These are phyloP conservation scores for Eutypella sp. DNA, from an alignment of 2,329 filamentous ascomycete species.

Conservation along the genomic window DNA sequence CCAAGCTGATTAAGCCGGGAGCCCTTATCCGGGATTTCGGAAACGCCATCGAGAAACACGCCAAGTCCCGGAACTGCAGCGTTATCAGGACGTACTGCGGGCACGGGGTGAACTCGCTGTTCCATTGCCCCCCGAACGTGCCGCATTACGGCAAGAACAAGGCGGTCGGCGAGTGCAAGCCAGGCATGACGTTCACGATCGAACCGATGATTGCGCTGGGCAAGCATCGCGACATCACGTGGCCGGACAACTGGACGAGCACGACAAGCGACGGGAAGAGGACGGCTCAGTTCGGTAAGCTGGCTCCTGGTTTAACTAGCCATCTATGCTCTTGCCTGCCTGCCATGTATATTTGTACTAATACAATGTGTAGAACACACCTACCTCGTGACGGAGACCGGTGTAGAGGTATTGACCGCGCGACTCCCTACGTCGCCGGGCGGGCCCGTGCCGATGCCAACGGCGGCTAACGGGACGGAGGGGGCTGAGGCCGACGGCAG, in stretches of 20 bases:
- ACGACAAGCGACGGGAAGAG: constrained; percentile 83
- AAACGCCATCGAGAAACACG: constrained; percentile 91
- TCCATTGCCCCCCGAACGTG: constrained; percentile 90
- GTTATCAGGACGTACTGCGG: constrained; percentile 96
- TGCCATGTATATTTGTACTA: not conserved
- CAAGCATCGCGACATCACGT: constrained; percentile 86
- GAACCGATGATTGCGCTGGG: constrained; percentile 97
- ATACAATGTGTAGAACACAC: constrained; percentile 62
- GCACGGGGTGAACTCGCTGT: constrained; percentile 88
- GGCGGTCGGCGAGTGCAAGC: constrained; percentile 87
- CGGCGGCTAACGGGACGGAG: constrained; percentile 13
- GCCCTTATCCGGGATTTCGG: constrained; percentile 90
- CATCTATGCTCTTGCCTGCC: no score
- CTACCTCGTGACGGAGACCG: constrained; percentile 75
- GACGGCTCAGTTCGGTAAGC: constrained; percentile 86
- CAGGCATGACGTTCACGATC: constrained; percentile 98
- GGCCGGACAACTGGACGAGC: constrained; percentile 99
- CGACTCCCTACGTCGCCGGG: constrained; percentile 69
- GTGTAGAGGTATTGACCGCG: constrained; percentile 78
- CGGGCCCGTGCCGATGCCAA: constrained; percentile 60
- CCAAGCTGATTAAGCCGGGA: constrained; percentile 88
- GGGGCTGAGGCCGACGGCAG: constrained; percentile 3
- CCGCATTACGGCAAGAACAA: constrained; percentile 99
- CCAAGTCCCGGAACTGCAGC: constrained; percentile 78
- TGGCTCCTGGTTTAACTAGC: not conserved